Base-by-base conservation (phyloP, 345 rosid genomes). In the Punica granatum region DNA sequence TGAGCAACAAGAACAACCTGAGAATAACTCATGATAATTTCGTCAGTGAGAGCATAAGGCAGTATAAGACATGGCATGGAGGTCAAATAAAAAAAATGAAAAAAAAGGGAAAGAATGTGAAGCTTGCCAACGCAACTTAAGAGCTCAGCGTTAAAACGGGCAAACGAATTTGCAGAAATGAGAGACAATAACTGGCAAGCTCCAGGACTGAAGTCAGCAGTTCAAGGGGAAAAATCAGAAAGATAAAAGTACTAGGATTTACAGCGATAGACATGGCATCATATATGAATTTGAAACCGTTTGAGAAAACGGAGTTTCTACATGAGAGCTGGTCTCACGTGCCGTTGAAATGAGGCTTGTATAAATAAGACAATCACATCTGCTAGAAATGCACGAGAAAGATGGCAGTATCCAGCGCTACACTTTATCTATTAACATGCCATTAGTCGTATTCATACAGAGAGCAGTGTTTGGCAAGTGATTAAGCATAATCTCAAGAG, bases 1-100 rank as follows among this genome's bases (percentile, higher is more conserved):
- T 87, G 86, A 76, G 83, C 73, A 32, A 69, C 83, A 56, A 85
- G 75, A 69, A 81, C 84, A 35, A 84, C 84, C 89, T 83, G 75
- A 58, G 62, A 56, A 14, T 6, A 56, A 6, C 1, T 7, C 58
- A 56, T 13, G 9, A 30, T 12, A 13, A 56, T 9, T 30, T 56
- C 25, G 30, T 56, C 33, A 28, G 34, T 13, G 18, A 56, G 19
- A 26, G 32, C 26, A 13, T 30, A 13, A 7, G 19, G 34, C 19
- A 9, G 30, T 26, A 26, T 11, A 12, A 12, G 11, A 12, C 61
- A 56, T 14, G 11, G 10, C 2, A 13, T 37, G 25, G 19, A 56
- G 12, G 11, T 53, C 26, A 30, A 53, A 56, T 12, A 28, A 28
- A 6, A 56, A 12, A 56, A 8, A 1, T 56, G 34, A 9, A 56